phyloP scores from a whole-genome alignment of 768 basidiomycete species.

The Suillus variegatus region DNA sequence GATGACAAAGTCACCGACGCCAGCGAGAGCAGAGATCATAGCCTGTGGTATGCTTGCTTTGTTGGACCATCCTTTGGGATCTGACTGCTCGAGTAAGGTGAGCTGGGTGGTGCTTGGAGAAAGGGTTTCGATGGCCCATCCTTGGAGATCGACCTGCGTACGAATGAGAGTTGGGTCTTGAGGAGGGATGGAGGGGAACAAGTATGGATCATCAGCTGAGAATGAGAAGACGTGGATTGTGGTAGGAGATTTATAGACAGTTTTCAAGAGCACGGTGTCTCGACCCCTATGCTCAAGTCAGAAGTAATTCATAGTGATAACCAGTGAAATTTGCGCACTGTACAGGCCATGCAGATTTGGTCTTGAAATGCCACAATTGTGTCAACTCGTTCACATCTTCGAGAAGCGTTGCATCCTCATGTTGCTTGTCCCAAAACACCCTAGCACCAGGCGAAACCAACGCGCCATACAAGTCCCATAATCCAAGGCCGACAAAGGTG shows the following conservation, averaged over 20 bases:
- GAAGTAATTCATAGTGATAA: conserved; percentile 15
- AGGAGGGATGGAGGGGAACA: conserved; percentile 75
- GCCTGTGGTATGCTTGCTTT: conserved; percentile 90
- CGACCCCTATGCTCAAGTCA: conserved; percentile 59
- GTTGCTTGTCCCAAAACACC: conserved; percentile 84
- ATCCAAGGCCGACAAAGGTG: conserved; percentile 91
- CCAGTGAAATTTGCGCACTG: conserved; percentile 55
- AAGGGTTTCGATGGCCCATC: conserved; percentile 95
- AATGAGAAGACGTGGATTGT: conserved; percentile 95
- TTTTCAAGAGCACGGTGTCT: conserved; percentile 88
- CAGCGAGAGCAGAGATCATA: conserved; percentile 87
- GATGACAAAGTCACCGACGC: conserved; percentile 94
- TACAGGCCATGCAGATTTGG: conserved; percentile 91
- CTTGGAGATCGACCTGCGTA: conserved; percentile 96
- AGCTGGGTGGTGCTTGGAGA: conserved; percentile 94
- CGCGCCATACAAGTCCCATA: conserved; percentile 93
- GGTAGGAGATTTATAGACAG: conserved; percentile 95
- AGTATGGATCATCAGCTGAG: conserved; percentile 85
- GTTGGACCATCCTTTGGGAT: conserved; percentile 96
- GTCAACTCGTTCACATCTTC: conserved; percentile 91
- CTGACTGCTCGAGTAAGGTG: conserved; percentile 93
- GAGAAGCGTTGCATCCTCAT: conserved; percentile 82
- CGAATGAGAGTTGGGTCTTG: conserved; percentile 80
- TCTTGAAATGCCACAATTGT: conserved; percentile 92
- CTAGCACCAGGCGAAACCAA: conserved; percentile 86